A percentile compares a stretch with the other conserved stretches of the same genome.
phyloP scores from a whole-genome alignment of 192 early-diverging fungal genomes.

The Mortierella alpina region DNA sequence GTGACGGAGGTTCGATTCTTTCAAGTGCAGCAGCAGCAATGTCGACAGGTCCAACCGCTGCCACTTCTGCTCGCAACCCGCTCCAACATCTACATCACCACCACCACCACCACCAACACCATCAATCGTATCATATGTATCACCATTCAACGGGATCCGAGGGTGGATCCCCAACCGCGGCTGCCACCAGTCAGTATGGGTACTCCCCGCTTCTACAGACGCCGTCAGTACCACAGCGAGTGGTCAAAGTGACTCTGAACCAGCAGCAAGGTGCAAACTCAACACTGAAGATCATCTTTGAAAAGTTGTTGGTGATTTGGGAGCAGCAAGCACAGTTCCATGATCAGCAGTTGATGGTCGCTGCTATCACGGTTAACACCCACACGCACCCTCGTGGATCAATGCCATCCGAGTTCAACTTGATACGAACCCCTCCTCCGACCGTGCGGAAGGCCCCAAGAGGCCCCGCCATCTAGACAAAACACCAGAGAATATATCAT shows the following conservation, averaged over 20 bases:
- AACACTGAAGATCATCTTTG: constrained; percentile 32
- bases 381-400: no score
- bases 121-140: constrained; percentile 16
- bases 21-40: constrained; percentile 42
- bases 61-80: constrained; percentile 14
- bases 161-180: neutral
- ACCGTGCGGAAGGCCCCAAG: no score
- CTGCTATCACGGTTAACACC: no score
- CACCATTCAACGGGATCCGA: neutral
- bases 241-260: constrained; percentile 39
- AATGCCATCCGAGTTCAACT: no score
- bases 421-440: no score
- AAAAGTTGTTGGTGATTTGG: constrained; percentile 17
- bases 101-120: neutral
- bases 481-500: no score
- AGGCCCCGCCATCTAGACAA: no score
- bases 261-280: constrained; percentile 51
- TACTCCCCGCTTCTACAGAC: constrained; percentile 19
- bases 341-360: constrained; percentile 1
- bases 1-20: constrained; percentile 46
- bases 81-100: constrained; percentile 10
- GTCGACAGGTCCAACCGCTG: constrained; percentile 23
- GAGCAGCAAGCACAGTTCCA: constrained; percentile 12
- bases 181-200: neutral
- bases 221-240: constrained; percentile 2